Evolutionary conservation across 2,329 filamentous ascomycete genomes (phyloP).

Genomic region (Didymella exigua): DNA sequence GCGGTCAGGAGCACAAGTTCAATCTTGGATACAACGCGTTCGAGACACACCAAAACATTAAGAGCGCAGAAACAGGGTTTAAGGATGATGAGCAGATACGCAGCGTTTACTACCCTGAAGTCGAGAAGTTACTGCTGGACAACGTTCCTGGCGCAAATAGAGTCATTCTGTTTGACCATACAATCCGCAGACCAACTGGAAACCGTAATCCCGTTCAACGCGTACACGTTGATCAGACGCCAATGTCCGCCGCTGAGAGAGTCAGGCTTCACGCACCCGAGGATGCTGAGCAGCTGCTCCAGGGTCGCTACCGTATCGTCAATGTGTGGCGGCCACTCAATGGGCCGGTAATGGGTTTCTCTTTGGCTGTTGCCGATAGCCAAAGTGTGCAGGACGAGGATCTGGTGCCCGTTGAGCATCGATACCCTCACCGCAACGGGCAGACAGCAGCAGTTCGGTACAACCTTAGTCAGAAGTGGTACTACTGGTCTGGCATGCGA

Average conservation of each 20-base stretch:
- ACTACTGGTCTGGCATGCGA: conserved; percentile 80
- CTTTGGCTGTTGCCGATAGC: conserved; percentile 64
- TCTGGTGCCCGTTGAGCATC: conserved; percentile 73
- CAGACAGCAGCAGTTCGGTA: conserved; percentile 74
- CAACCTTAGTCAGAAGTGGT: conserved; percentile 70
- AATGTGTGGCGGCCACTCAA: conserved; percentile 80
- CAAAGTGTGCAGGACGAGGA: conserved; percentile 64
- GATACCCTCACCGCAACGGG: conserved; percentile 72
- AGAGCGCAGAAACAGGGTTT: conserved; percentile 65
- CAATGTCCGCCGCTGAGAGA: conserved; percentile 67
- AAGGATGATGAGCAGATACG: conserved; percentile 71
- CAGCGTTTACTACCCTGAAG: conserved; percentile 80
- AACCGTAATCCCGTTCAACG: conserved; percentile 70
- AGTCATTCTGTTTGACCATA: conserved; percentile 85
- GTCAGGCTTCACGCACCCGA: conserved; percentile 70
- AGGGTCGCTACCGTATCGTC: conserved; percentile 77
- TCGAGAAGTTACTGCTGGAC: conserved; percentile 72
- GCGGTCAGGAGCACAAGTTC: conserved; percentile 70
- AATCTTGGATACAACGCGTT: conserved; percentile 78
- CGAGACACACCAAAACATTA: conserved; percentile 64
- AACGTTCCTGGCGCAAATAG: conserved; percentile 69
- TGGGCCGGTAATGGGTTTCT: conserved; percentile 61
- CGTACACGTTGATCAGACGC: conserved; percentile 85
- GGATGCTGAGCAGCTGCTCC: conserved; percentile 70
- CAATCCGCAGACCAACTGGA: conserved; percentile 72